Conservation (phyloP, 192 early-diverging fungal species). For the Chytriomyces confervae region DNA sequence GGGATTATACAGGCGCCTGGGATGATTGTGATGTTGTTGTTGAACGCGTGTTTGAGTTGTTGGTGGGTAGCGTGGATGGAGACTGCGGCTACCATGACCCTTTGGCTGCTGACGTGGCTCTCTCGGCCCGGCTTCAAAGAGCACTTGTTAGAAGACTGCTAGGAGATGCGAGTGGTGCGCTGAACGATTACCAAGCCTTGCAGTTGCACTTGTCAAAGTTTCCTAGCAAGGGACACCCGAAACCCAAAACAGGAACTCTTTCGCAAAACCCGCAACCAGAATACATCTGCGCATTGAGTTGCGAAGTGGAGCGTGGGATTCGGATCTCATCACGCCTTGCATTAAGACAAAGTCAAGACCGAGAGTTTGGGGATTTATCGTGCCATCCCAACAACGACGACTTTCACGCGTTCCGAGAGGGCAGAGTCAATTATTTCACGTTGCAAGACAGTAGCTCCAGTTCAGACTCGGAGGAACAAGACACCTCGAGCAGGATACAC, state of each 20-base stretch:
- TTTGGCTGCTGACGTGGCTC: background rate
- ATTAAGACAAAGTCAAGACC: too few species aligned
- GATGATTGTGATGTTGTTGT: conserved; percentile 21
- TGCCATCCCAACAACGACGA: too few species aligned
- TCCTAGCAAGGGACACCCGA: background rate
- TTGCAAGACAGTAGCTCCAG: background rate
- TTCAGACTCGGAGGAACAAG: background rate
- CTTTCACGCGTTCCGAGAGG: too few species aligned
- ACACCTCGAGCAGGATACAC: too few species aligned
- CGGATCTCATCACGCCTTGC: too few species aligned
- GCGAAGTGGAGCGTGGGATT: too few species aligned
- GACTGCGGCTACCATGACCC: background rate
- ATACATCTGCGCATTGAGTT: too few species aligned
- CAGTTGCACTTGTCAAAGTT: background rate
- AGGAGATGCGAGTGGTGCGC: background rate
- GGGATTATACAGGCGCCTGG: conserved; percentile 5
- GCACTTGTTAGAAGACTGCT: background rate
- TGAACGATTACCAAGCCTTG: background rate
- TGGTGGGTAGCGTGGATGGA: background rate
- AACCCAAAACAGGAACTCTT: too few species aligned
- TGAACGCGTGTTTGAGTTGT: background rate
- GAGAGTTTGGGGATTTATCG: too few species aligned
- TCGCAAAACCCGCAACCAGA: too few species aligned
- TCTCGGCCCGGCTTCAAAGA: background rate
- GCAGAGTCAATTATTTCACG: too few species aligned